phyloP scores from a whole-genome alignment of 371 early-diverging fungal genomes.

The Apophysomyces sp. region DNA sequence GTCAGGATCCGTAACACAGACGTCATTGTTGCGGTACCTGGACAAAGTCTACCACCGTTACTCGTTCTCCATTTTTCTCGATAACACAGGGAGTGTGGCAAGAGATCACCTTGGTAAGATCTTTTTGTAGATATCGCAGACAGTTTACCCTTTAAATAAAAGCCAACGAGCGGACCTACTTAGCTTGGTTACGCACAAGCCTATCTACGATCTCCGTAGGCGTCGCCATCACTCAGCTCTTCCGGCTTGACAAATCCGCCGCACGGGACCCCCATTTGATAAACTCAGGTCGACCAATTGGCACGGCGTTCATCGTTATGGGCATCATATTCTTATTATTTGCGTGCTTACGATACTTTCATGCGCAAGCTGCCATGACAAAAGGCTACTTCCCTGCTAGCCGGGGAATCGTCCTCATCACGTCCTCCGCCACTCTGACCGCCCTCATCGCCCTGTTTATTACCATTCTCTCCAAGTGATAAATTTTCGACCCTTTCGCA shows the following conservation, averaged over 20 bases:
- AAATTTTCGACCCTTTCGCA: neutral
- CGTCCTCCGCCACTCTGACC: slow-evolving; percentile 33
- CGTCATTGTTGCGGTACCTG: neutral
- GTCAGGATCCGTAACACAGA: neutral
- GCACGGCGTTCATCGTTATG: slow-evolving; percentile 57
- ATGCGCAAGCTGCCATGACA: slow-evolving; percentile 66
- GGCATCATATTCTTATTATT: slow-evolving; percentile 64
- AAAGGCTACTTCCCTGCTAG: slow-evolving; percentile 74
- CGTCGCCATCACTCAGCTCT: slow-evolving; percentile 75
- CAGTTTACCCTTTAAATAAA: neutral
- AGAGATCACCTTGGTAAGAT: slow-evolving; percentile 68
- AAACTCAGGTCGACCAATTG: slow-evolving; percentile 39
- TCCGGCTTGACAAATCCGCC: slow-evolving; percentile 48
- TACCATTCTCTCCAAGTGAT: slow-evolving; percentile 13
- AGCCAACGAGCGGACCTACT: slow-evolving; percentile 82
- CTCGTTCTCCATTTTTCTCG: slow-evolving; percentile 44
- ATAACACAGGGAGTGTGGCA: slow-evolving; percentile 76
- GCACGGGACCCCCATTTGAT: slow-evolving; percentile 13
- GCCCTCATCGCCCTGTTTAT: slow-evolving; percentile 31
- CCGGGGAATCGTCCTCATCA: slow-evolving; percentile 55
- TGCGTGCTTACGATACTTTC: slow-evolving; percentile 69
- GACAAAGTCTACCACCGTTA: neutral
- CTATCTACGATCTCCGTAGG: slow-evolving; percentile 75
- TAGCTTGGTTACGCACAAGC: slow-evolving; percentile 80
- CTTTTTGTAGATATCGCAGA: neutral